These are phyloP conservation scores for Spinacia oleracea DNA, from an alignment of 179 eudicot genomes.

Conservation along the genomic window DNA sequence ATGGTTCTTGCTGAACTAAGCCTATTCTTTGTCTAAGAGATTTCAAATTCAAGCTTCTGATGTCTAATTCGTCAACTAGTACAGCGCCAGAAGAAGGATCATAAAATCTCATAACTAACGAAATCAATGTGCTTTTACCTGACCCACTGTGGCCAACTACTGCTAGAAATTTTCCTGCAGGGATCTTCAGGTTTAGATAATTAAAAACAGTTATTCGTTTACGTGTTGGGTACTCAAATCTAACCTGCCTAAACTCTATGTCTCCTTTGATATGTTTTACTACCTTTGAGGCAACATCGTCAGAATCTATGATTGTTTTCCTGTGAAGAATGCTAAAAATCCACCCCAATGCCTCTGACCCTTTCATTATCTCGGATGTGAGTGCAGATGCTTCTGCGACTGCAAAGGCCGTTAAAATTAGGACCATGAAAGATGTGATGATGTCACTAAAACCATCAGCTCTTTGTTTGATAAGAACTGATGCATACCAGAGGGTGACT, in stretches of 20 bases:
- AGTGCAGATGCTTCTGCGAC: constrained; percentile 69
- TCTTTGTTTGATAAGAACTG: constrained; percentile 22
- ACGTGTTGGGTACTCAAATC: constrained; percentile 57
- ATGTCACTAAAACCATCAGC: constrained; percentile 46
- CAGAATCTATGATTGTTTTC: constrained; percentile 43
- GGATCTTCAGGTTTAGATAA: constrained; percentile 41
- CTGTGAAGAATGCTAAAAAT: constrained; percentile 52
- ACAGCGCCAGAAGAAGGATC: constrained; percentile 52
- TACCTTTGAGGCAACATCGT: constrained; percentile 35
- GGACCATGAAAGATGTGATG: constrained; percentile 67
- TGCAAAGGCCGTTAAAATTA: constrained; percentile 58
- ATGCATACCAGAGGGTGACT: constrained; percentile 64
- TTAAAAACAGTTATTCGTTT: constrained; percentile 44
- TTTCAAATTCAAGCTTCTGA: constrained; percentile 43
- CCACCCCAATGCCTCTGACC: constrained; percentile 57
- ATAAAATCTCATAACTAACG: constrained; percentile 53
- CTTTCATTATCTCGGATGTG: constrained; percentile 64
- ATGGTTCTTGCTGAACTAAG: constrained; percentile 68
- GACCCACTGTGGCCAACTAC: constrained; percentile 78
- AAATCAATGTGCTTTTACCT: constrained; percentile 61
- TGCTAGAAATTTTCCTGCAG: constrained; percentile 57
- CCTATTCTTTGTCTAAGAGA: constrained; percentile 51
- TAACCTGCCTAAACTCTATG: constrained; percentile 50
- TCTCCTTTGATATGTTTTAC: constrained; percentile 48
- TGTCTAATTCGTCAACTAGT: constrained; percentile 47